Evolutionary conservation across 208 protist genomes (phyloP), one percentile per base, ranked within the genome.

Genomic region (Leptomonas pyrrhocoris): DNA sequence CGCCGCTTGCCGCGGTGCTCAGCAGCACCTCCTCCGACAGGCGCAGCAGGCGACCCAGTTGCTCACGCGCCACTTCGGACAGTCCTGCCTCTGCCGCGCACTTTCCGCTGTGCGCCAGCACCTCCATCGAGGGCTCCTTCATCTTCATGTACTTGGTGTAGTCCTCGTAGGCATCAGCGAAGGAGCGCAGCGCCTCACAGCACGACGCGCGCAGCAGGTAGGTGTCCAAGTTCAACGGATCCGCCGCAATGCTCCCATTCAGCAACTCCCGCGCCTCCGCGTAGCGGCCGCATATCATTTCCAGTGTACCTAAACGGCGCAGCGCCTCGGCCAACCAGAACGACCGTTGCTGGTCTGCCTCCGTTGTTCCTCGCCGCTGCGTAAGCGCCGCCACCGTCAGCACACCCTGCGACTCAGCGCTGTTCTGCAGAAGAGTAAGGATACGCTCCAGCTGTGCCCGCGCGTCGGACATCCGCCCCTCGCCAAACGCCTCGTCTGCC

Each of bases 141-240:
- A 96, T 74, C 64, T 82, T 88, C 51, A 96, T 77, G 77, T 94
- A 94, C 74, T 96, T 94, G 49, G 83, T 76, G 66, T 90, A 94
- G 76, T 96, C 89, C 28, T 83, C 81, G 61, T 84, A 92, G 21
- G 92, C 92, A 48, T 72, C 62, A 0, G 57, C 50, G 38, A 78
- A 73, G 49, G 76, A 73, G 16, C 63, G 63, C 31, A 94, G 65
- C 21, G 80, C 61, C 77, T 94, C 92, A n/a, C 84, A 85, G 73
- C 92, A 96, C 19, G 83, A 73, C 25, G 83, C 92, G 56, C 92
- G 86, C 46, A 94, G 67, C 36, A 81, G 79, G 68, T 94, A 96
- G 48, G 72, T 83, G 23, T 86, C 79, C 21, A 86, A 64, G n/a
- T 67, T 76, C 12, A 94, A 73, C 2, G 92, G 92, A 43, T 94